Base-by-base conservation (phyloP, 164 flowering plant species). In the Umbellularia californica region DNA sequence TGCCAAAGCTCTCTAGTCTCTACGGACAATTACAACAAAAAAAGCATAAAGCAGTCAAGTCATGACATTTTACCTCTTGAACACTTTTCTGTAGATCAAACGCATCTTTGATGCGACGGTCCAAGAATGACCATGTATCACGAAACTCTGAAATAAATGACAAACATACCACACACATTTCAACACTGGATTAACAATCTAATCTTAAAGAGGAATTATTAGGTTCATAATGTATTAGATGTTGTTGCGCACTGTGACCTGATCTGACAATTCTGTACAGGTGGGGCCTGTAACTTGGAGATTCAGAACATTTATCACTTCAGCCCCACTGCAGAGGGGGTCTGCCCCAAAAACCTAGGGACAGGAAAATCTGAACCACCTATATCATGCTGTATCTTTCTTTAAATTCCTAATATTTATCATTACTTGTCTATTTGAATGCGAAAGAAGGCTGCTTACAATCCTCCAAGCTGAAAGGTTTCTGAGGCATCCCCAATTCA, bases 111-210 rank as follows among this genome's bases (percentile, higher is more conserved):
- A 93, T 84, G 72, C 99, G 82, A 69, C 71, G 76, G 47, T 85
- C 82, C 89, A 93, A 78, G 86, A 93, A 93, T 20, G 79, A 77
- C 99, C 99, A 95, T 3, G 97, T 90, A 77, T 95, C 99, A 58
- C 81, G 88, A 70, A 91, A 91, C 58, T 87, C 99, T 95, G 75
- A 14, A 41, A 71, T 25, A 28, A 58, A 55, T 9, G 23, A 70
- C 35, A 52, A 17, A 15, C 10, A 5, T 35, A 70, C 22, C 22
- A 65, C 50, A 58, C 23, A 33, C 27, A 58, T 58, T 58, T 19
- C 58, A 71, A n/a, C 5, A 63, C 24, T 58, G 65, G 60, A 70
- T 3, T 4, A 62, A 17, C 66, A 63, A 28, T 50, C 9, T 41
- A 5, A 41, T 41, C 11, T 28, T 23, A 22, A 22, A 22, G 30